Evolutionary conservation across 345 rosid genomes (phyloP).

Genomic region (Ailanthus altissimus): DNA sequence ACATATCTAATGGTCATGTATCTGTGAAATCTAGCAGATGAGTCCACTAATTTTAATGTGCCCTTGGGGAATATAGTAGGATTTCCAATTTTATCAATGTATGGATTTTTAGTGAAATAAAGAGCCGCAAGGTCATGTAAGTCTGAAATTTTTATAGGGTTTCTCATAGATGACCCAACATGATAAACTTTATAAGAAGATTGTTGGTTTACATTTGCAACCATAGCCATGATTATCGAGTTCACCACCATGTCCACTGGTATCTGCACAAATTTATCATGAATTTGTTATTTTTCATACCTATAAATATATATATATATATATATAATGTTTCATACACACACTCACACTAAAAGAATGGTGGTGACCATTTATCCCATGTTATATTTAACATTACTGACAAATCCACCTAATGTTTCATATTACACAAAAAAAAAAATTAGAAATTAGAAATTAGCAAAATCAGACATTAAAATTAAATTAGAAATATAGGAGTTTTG

Average conservation of each 20-base stretch:
- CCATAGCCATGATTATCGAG: constrained; percentile 12
- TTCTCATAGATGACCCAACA: constrained; percentile 29
- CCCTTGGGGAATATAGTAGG: not conserved
- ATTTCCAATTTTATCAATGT: constrained; percentile 6
- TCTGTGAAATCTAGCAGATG: not conserved
- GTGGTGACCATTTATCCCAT: too few relatives aligned
- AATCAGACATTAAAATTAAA: too few relatives aligned
- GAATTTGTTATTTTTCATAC: too few relatives aligned
- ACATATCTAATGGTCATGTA: constrained; percentile 9
- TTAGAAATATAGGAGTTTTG: too few relatives aligned
- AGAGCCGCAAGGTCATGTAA: not conserved
- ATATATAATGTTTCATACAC: too few relatives aligned
- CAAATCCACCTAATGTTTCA: too few relatives aligned
- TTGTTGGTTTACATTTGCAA: not conserved
- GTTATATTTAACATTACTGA: too few relatives aligned
- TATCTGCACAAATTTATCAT: constrained; percentile 10
- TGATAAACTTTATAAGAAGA: constrained; percentile 20
- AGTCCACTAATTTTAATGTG: not conserved
- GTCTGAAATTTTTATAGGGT: constrained; percentile 4
- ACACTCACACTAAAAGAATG: too few relatives aligned
- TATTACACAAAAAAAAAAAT: too few relatives aligned
- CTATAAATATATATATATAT: too few relatives aligned
- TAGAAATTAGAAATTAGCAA: too few relatives aligned
- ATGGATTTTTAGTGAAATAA: constrained; percentile 13
- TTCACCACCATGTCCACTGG: constrained; percentile 28